These are phyloP conservation scores for Tulasnella sp. DNA, from an alignment of 768 basidiomycete genomes.

Conservation along the genomic window DNA sequence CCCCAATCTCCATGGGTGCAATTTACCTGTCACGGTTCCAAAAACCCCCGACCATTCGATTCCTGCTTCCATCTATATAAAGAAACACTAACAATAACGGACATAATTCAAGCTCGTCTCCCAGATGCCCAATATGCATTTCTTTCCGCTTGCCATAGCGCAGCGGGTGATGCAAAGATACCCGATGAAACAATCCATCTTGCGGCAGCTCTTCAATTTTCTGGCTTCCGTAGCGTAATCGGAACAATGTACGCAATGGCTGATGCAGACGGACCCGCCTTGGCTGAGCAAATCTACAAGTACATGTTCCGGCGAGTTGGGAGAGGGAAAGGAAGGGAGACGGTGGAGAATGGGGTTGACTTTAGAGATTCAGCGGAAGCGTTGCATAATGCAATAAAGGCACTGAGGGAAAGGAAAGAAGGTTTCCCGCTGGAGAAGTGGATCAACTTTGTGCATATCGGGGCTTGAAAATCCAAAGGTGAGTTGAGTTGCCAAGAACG, in stretches of 20 bases:
- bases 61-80: neutral
- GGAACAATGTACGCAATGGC: too few species aligned
- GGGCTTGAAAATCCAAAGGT: neutral
- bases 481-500: too few species aligned
- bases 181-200: neutral
- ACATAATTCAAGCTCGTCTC: neutral
- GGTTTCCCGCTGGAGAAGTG: neutral
- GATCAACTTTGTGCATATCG: neutral
- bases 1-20: neutral
- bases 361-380: neutral
- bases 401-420: neutral
- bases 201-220: neutral
- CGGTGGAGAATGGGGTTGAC: neutral
- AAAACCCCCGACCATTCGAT: neutral
- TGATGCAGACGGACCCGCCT: too few species aligned
- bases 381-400: neutral
- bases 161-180: neutral
- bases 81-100: neutral
- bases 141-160: neutral
- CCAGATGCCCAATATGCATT: neutral
- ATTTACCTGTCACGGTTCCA: neutral
- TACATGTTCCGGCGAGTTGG: neutral
- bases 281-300: neutral
- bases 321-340: neutral
- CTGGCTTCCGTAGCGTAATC: neutral